These are phyloP conservation scores for Clavispora vitiphila DNA, from an alignment of 805 yeast genomes.

Conservation along the genomic window DNA sequence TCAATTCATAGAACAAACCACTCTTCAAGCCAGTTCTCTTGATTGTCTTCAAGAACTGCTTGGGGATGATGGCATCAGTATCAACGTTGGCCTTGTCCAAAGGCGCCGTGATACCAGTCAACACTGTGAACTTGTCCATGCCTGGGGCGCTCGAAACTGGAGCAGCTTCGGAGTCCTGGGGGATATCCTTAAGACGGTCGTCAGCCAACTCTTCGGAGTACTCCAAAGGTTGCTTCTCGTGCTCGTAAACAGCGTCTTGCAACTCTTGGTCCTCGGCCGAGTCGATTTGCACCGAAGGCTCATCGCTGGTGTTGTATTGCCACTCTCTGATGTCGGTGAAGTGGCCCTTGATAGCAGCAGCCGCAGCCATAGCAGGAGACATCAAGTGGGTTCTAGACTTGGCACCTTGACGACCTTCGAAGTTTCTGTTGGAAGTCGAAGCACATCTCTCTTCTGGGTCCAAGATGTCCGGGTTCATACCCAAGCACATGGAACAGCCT, in stretches of 20 bases:
- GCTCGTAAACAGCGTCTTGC: constrained; percentile 67
- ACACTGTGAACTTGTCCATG: constrained; percentile 68
- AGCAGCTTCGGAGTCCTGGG: constrained; percentile 33
- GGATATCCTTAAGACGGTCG: constrained; percentile 54
- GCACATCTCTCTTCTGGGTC: constrained; percentile 97
- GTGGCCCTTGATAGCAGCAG: constrained; percentile 91
- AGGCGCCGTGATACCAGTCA: constrained; percentile 90
- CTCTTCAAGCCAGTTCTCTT: constrained; percentile 89
- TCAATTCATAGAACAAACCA: constrained; percentile 88
- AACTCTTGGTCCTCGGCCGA: constrained; percentile 46
- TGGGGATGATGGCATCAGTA: constrained; percentile 98
- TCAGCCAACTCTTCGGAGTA: constrained; percentile 49
- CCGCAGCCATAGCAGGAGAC: constrained; percentile 99
- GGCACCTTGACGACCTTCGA: constrained; percentile 99
- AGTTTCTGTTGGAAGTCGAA: constrained; percentile 96
- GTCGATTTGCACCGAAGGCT: constrained; percentile 51
- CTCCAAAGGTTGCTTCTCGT: constrained; percentile 60
- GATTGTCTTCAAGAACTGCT: constrained; percentile 95
- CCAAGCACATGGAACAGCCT: constrained; percentile 99
- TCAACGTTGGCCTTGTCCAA: constrained; percentile 92
- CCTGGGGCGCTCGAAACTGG: constrained; percentile 38
- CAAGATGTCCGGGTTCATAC: constrained; percentile 98
- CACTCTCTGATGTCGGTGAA: constrained; percentile 87
- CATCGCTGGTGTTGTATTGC: constrained; percentile 53
- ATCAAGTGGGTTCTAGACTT: constrained; percentile 90